Base-by-base conservation (phyloP, 2,329 filamentous ascomycete species). In the Myriangium duriaei region DNA sequence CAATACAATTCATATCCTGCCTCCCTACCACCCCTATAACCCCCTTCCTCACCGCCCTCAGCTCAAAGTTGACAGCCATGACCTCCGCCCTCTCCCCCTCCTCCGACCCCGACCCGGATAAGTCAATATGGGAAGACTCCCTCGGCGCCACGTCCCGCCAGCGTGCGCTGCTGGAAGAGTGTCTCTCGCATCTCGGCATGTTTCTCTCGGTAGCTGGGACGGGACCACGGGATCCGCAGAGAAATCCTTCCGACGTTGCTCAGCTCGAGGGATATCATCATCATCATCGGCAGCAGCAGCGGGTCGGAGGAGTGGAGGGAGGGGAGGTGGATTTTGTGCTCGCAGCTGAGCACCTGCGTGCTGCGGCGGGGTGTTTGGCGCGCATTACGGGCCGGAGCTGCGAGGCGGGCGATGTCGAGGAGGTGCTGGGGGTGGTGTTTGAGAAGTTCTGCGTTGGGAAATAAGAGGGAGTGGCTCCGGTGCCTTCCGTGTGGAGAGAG, bases 361-460 rank as follows among this genome's bases (percentile, higher is more conserved):
- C 74, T 47, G 87, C 86, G 10, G 86, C 84, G 1, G 74, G 79
- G 37, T 79, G 76, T 45, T 67, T 95, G n/a, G 81, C 85, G 2
- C 75, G 77, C 41, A 93, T 96, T 50, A 96, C 86, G 1, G 91
- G 91, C 1, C 75, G 75, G 39, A 26, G 7, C 7, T 7, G 21
- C n/a, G 83, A 86, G 50, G 74, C 72, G 29, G 83, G 86, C 2
- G 88, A 96, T 58, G 85, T 96, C 11, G 88, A 98, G 56, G 91
- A 96, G 54, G 84, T 98, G 5, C 63, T 98, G 31, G 91, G 91
- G 0, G 87, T 98, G 14, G 87, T 98, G 3, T 98, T 98, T 63
- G 88, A 96, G 59, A 96, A 93, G 83, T 63, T 63, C 41, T 62
- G 60, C 40, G 59, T 62, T 3, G 60, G 60, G 7, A 62, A 63